Base-by-base conservation (phyloP, 2,329 filamentous ascomycete species). In the Drechslerella stenobrocha region DNA sequence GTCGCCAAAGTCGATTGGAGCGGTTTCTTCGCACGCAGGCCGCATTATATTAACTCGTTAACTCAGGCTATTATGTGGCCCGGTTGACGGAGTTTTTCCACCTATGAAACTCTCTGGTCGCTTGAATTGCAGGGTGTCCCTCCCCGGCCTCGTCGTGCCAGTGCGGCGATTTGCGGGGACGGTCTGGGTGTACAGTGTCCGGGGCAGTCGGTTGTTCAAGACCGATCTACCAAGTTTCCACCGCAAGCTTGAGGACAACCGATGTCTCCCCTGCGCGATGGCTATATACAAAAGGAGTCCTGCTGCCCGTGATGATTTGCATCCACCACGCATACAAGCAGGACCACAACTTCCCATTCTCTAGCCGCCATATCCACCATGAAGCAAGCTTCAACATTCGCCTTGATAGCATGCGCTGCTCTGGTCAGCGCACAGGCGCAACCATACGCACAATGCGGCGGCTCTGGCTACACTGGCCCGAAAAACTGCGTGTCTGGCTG, bases 391-490 rank as follows among this genome's bases (percentile, higher is more conserved):
- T 47, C 44, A 26, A 34, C 53, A 30, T 34, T 66, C 40, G 42
- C 26, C 22, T 22, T 66, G 11, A 20, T 66, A 40, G 60, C 60
- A n/a, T 26, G 20, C 40, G 52, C 52, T 42, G 52, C 60, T 37
- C 46, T 72, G 26, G 64, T 59, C 32, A 67, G 55, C 40, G 71
- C 59, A 32, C 70, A 71, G 34, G 37, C 57, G 26, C 37, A 28
- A 18, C 47, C 56, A 18, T 71, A 35, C 8, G 66, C 42, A 2
- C 74, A 74, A 4, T 72, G 73, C 40, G 77, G 76, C 30, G 78
- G 71, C 15, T 40, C 46, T 18, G 69, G 70, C 37, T 70, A 59
- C 45, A 59, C 58, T 52, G 70, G 72, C 3, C 52, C 60, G 3
- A 74, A 66, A 7, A 52, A 57, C 22, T 73, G 71, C 58, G 66